Base-by-base conservation (phyloP, 2,329 filamentous ascomycete genomes). In the Stachybotrys echinatus region DNA sequence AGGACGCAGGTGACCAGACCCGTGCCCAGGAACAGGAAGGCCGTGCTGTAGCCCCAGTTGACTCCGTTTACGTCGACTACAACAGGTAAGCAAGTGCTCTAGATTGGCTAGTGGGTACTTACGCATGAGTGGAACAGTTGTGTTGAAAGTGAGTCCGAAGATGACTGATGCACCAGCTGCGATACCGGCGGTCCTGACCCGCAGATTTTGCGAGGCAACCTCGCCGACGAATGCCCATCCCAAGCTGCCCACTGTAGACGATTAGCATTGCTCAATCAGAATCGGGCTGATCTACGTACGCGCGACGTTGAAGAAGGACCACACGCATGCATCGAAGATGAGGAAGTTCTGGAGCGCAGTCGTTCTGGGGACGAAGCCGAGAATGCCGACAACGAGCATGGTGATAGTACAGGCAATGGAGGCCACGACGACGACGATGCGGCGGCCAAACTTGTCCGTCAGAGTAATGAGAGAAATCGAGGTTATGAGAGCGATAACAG, bases 321-420 rank as follows among this genome's bases (percentile, higher is more conserved):
- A 52, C 8, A 55, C 22, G 12, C 54, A 55, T 19, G 54, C 54
- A 40, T 52, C 52, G 23, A 55, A 54, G 5, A 55, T 53, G 50
- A 52, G 45, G n/a, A 54, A 48, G 22, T 53, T 51, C 52, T 50
- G 46, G 1, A 54, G 31, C 5, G 51, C n/a, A 10, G 40, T 49
- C 3, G 51, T 51, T 3, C 34, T 42, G 6, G 37, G 12, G n/a
- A 54, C 44, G 2, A 45, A 42, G 4, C 42, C 49, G 2, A 54
- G 22, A 3, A 53, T 53, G 1, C 48, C 53, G 14, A 54, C 51
- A 22, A 54, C 7, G 12, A 54, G 10, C 38, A 54, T 40, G 14
- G 53, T 45, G 6, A 49, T 3, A 4, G 52, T 48, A 10, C 47
- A 54, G 12, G 47, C 39, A 20, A 54, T 22, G 18, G 44, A 43